A percentile compares a stretch with the other conserved stretches of the same genome.
phyloP scores from a whole-genome alignment of 805 yeast species.

The Spathaspora hagerdaliae region DNA sequence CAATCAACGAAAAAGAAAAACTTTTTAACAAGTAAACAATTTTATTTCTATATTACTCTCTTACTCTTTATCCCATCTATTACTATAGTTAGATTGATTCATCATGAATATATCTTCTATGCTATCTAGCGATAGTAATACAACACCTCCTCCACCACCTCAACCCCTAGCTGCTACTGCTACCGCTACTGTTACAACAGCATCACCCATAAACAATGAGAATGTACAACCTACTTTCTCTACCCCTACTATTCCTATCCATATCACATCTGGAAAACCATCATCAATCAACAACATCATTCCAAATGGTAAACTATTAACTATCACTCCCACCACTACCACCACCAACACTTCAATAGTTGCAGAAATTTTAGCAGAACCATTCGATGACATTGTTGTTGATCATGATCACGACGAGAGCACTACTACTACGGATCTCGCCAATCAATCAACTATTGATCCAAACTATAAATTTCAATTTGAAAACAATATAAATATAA shows the following conservation, averaged over 20 bases:
- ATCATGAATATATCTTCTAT: constrained; percentile 34
- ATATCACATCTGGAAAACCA: not conserved
- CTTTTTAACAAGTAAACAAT: too few species aligned
- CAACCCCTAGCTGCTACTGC: not conserved
- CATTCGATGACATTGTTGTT: not conserved
- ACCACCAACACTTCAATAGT: constrained; percentile 1
- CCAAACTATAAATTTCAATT: constrained; percentile 1
- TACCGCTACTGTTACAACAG: not conserved
- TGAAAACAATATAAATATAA: constrained; percentile 4
- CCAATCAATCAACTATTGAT: constrained; percentile 3
- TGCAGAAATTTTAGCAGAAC: not conserved
- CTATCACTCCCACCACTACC: not conserved
- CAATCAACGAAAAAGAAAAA: too few species aligned
- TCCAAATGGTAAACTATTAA: not conserved
- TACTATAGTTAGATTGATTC: not conserved
- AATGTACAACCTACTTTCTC: too few species aligned
- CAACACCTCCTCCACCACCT: constrained; percentile 1
- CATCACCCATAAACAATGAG: not conserved
- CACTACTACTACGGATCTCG: constrained; percentile 1
- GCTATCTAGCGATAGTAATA: constrained; percentile 23
- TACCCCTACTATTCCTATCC: too few species aligned
- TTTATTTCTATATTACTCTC: too few species aligned
- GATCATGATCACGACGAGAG: not conserved
- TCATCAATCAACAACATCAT: not conserved
- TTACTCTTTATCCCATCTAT: too few species aligned